Percentiles rank a stretch among this genome's conserved stretches.
Conservation (phyloP, 176 grass and related monocot genomes). For the Triticum monococcum region DNA sequence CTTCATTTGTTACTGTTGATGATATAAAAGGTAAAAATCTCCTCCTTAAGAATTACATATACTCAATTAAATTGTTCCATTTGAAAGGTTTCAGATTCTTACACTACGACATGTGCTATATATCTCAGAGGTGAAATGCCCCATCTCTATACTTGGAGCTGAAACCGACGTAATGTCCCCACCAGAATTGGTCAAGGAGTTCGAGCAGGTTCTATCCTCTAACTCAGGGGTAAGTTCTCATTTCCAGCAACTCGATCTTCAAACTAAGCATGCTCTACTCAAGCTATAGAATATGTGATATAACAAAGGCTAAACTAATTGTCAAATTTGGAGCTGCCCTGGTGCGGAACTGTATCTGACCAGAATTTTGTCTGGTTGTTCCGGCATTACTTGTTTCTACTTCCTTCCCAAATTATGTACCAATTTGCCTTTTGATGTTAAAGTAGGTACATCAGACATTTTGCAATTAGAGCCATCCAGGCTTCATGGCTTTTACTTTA, state of each 20-base stretch:
- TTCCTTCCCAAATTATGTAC: neutral
- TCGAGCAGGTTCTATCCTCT: constrained; percentile 51
- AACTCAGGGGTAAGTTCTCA: constrained; percentile 50
- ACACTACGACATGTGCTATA: neutral
- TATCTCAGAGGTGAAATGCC: constrained; percentile 59
- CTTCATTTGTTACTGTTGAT: constrained; percentile 60
- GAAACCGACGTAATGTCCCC: constrained; percentile 32
- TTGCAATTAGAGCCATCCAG: neutral
- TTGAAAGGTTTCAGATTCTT: neutral
- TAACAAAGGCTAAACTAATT: neutral
- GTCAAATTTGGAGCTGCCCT: neutral
- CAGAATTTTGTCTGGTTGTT: neutral
- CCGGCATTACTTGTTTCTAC: neutral
- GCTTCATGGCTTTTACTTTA: neutral
- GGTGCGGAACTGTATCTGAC: neutral
- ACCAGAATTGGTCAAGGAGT: constrained; percentile 65
- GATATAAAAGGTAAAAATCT: constrained; percentile 61
- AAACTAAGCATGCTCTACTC: neutral
- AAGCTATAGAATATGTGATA: neutral
- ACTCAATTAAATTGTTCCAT: neutral
- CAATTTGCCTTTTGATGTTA: neutral
- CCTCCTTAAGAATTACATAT: constrained; percentile 11
- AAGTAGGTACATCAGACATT: neutral
- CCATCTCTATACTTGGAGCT: constrained; percentile 66
- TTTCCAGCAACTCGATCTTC: neutral